Percentiles rank a stretch among this genome's conserved stretches.
Evolutionary conservation across 331 rosid genomes (phyloP).

Genomic region (Ulmus americana): DNA sequence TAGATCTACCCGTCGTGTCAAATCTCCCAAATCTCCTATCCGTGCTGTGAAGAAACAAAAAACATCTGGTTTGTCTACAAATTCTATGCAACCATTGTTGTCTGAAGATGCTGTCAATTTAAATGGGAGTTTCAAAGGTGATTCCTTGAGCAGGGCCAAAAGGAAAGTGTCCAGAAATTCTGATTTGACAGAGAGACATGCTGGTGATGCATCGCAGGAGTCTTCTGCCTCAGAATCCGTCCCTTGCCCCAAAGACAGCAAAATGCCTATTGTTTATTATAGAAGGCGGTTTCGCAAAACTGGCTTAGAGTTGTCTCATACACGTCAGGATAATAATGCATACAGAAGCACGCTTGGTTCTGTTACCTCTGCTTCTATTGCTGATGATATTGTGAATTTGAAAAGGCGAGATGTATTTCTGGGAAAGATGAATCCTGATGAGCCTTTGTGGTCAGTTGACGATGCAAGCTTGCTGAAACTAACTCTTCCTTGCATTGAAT

Average conservation of each 20-base stretch:
- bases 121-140: constrained; percentile 23
- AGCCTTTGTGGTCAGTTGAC: constrained; percentile 51
- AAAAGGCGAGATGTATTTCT: constrained; percentile 23
- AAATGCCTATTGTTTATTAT: constrained; percentile 68
- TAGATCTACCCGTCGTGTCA: constrained; percentile 52
- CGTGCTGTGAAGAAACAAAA: constrained; percentile 64
- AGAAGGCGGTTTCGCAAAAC: constrained; percentile 61
- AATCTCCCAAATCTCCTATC: constrained; percentile 57
- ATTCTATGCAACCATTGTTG: constrained; percentile 32
- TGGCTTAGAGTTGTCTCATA: constrained; percentile 31
- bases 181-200: constrained; percentile 35
- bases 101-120: constrained; percentile 38
- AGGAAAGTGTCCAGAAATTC: constrained; percentile 29
- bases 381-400: constrained; percentile 21
- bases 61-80: constrained; percentile 33
- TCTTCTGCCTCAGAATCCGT: constrained; percentile 37
- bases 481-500: constrained; percentile 32
- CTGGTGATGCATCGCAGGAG: constrained; percentile 34
- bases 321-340: constrained; percentile 26
- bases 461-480: constrained; percentile 42
- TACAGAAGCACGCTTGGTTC: constrained; percentile 28
- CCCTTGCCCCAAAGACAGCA: constrained; percentile 35
- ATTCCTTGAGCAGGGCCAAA: constrained; percentile 32
- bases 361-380: constrained; percentile 17
- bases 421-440: constrained; percentile 27